phyloP scores from a whole-genome alignment of 2,329 filamentous ascomycete species.

The Sporothrix protearum region DNA sequence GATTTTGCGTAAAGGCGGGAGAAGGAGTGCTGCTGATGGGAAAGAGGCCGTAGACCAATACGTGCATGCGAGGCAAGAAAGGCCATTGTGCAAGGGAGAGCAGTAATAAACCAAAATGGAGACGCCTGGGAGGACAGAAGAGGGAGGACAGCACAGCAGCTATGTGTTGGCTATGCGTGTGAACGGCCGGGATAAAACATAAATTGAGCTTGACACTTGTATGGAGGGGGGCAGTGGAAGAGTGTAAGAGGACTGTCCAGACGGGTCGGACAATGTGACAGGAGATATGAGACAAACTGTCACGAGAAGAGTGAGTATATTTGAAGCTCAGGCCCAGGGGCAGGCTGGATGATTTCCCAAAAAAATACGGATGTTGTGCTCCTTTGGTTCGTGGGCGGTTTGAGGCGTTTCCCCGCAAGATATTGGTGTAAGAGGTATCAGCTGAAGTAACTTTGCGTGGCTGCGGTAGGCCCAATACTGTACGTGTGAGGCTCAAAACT shows the following conservation, averaged over 20 bases:
- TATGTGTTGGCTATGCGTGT: too few relatives aligned
- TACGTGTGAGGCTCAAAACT: too few relatives aligned
- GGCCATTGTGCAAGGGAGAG: not conserved
- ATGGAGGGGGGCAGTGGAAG: not conserved
- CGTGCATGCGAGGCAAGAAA: not conserved
- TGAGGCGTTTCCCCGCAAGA: not conserved
- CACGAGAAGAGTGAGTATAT: too few relatives aligned
- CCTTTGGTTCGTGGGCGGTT: not conserved
- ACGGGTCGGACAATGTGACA: not conserved
- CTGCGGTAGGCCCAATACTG: too few relatives aligned
- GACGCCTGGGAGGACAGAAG: not conserved
- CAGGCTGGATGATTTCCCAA: too few relatives aligned
- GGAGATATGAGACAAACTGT: too few relatives aligned
- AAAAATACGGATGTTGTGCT: not conserved
- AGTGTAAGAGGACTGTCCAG: not conserved
- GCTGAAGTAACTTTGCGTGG: not conserved
- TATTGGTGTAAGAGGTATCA: not conserved
- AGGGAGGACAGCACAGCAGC: not conserved
- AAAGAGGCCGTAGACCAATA: slow-evolving; percentile 10
- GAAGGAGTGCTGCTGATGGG: not conserved
- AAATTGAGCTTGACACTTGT: not conserved
- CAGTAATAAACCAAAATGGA: not conserved
- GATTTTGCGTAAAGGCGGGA: not conserved
- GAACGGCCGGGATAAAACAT: not conserved
- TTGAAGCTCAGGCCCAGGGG: too few relatives aligned